Conservation (phyloP, 441 rosid genomes). For the Lepidium campestre region DNA sequence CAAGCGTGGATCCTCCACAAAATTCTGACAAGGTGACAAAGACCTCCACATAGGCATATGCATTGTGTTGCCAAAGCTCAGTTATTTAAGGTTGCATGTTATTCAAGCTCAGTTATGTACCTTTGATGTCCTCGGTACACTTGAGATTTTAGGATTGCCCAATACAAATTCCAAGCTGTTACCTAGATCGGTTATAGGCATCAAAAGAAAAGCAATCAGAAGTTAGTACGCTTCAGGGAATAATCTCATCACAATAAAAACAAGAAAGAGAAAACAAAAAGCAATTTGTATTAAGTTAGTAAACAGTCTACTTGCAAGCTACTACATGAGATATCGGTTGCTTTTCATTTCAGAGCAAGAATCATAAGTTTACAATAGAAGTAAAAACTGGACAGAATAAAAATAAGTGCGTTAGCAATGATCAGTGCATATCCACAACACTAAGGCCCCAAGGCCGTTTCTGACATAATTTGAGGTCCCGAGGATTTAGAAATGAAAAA, state of each 20-base stretch:
- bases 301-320: neutral
- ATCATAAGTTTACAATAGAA: neutral
- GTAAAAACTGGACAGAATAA: neutral
- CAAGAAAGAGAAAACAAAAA: neutral
- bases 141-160: slow-evolving; percentile 34
- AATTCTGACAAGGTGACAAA: neutral
- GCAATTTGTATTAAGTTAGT: neutral
- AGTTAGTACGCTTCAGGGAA: neutral
- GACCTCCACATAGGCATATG: neutral
- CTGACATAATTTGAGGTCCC: neutral
- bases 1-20: neutral
- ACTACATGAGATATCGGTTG: neutral
- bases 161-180: slow-evolving; percentile 45
- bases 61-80: neutral
- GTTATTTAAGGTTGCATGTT: neutral
- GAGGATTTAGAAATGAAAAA: neutral
- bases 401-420: neutral
- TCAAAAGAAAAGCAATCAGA: neutral
- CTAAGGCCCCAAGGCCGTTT: neutral
- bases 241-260: neutral
- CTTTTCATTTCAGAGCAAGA: neutral
- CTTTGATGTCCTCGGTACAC: slow-evolving; percentile 31
- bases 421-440: neutral
- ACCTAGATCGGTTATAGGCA: slow-evolving; percentile 38
- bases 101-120: slow-evolving; percentile 22